phyloP scores from a whole-genome alignment of 1,284 basidiomycete species.

The Earliella scabrosa region DNA sequence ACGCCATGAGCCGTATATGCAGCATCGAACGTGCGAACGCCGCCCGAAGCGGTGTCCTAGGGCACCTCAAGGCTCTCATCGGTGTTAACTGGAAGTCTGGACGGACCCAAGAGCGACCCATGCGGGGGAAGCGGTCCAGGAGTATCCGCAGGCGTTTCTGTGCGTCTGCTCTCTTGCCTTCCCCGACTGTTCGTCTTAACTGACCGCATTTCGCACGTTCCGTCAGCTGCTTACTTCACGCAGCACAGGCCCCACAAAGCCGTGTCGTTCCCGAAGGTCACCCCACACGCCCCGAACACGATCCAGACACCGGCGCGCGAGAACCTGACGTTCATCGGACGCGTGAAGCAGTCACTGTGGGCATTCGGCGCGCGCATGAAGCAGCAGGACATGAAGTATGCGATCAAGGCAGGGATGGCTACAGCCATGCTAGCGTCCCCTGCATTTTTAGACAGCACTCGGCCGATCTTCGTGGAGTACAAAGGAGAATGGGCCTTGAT shows the following conservation, averaged over 20 bases:
- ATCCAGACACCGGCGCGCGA: constrained; percentile 74
- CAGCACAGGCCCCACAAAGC: constrained; percentile 59
- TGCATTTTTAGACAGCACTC: constrained; percentile 81
- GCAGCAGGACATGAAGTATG: constrained; percentile 84
- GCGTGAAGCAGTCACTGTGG: constrained; percentile 78
- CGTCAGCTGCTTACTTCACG: constrained; percentile 64
- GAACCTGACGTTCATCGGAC: constrained; percentile 61
- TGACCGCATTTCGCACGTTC: too few species aligned
- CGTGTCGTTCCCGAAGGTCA: constrained; percentile 82
- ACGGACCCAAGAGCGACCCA: neutral
- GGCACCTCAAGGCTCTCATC: constrained; percentile 31
- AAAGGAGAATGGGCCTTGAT: constrained; percentile 96
- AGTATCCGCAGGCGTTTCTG: constrained; percentile 31
- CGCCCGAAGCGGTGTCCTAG: constrained; percentile 46
- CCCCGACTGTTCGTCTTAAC: neutral
- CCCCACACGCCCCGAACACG: constrained; percentile 83
- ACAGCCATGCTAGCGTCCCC: constrained; percentile 83
- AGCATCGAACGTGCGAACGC: constrained; percentile 57
- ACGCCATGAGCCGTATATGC: constrained; percentile 80
- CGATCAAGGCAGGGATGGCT: constrained; percentile 87
- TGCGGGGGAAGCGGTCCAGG: constrained; percentile 1
- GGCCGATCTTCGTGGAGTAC: constrained; percentile 80
- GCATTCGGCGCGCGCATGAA: constrained; percentile 68
- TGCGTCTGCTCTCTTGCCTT: constrained; percentile 15
- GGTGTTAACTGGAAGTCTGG: neutral